A percentile compares a stretch with the other conserved stretches of the same genome.
phyloP scores from a whole-genome alignment of 768 basidiomycete genomes.

The Russula compacta region DNA sequence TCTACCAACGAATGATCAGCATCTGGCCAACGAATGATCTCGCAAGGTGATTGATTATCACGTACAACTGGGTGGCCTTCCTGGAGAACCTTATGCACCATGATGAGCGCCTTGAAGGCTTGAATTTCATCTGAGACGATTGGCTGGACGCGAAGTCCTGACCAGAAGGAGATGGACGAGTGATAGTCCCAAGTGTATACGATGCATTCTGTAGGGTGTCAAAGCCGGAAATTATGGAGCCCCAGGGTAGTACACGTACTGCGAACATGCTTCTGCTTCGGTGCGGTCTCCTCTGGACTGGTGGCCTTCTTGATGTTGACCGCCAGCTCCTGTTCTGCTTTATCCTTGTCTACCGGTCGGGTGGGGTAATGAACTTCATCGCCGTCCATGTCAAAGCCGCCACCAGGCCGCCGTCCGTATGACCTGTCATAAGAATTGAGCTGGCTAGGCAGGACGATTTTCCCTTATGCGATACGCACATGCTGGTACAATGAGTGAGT shows the following conservation, averaged over 20 bases:
- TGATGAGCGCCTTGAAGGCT: slow-evolving; percentile 96
- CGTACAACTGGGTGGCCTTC: slow-evolving; percentile 91
- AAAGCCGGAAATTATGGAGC: slow-evolving; percentile 1
- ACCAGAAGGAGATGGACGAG: slow-evolving; percentile 96
- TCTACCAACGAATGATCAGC: slow-evolving; percentile 38
- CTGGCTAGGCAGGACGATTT: background rate
- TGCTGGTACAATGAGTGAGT: background rate
- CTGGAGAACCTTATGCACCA: slow-evolving; percentile 95
- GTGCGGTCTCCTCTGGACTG: slow-evolving; percentile 87
- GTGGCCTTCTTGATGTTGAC: slow-evolving; percentile 99
- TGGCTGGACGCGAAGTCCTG: slow-evolving; percentile 90
- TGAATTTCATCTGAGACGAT: slow-evolving; percentile 96
- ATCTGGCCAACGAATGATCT: background rate
- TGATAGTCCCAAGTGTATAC: slow-evolving; percentile 99
- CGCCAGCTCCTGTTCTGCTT: slow-evolving; percentile 88
- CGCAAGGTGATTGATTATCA: slow-evolving; percentile 22
- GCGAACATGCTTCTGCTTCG: slow-evolving; percentile 98
- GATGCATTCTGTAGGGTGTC: slow-evolving; percentile 66
- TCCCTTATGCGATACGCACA: slow-evolving; percentile 3
- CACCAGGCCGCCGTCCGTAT: slow-evolving; percentile 23
- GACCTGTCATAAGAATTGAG: slow-evolving; percentile 25
- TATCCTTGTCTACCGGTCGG: slow-evolving; percentile 96
- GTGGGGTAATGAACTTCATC: slow-evolving; percentile 89
- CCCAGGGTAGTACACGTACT: slow-evolving; percentile 45
- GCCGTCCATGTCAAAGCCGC: slow-evolving; percentile 61